Evolutionary conservation across 225 moss, liverwort and hornwort genomes (phyloP).

Genomic region (Physcomitrium patens): DNA sequence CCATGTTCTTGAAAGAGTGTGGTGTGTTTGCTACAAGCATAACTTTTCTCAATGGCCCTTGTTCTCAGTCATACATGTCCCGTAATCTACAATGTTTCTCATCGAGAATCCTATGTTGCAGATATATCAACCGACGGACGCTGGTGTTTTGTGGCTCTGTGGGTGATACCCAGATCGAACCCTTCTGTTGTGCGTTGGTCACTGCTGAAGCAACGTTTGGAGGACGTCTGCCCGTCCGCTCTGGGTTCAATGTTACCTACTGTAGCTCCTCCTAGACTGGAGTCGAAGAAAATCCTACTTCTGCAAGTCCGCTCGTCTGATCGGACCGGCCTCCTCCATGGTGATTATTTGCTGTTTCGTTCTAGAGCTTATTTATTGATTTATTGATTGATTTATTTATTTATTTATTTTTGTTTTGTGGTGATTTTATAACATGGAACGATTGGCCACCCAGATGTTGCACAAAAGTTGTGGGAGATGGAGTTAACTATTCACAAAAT

Average conservation of each 20-base stretch:
- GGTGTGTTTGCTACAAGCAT: too few species aligned
- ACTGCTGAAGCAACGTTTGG: conserved; percentile 62
- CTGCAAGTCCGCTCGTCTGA: conserved; percentile 60
- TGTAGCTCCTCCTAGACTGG: conserved; percentile 39
- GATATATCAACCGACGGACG: conserved; percentile 71
- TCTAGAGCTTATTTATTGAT: too few species aligned
- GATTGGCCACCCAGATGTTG: conserved; percentile 51
- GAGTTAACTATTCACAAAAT: conserved; percentile 73
- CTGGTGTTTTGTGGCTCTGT: conserved; percentile 81
- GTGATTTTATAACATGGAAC: too few species aligned
- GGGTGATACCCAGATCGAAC: conserved; percentile 53
- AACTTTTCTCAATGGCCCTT: too few species aligned
- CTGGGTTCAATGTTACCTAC: conserved; percentile 47
- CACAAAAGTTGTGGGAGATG: conserved; percentile 70
- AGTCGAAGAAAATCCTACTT: conserved; percentile 50
- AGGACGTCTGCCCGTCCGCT: conserved; percentile 56
- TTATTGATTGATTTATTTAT: too few species aligned
- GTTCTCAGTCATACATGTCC: too few species aligned
- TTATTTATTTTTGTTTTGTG: too few species aligned
- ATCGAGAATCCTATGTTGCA: conserved; percentile 24
- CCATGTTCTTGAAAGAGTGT: too few species aligned
- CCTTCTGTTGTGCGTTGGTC: conserved; percentile 56
- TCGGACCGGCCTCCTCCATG: conserved; percentile 70
- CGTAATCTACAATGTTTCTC: too few species aligned
- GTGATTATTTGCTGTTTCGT: conserved; percentile 22